Evolutionary conservation across 495 filamentous ascomycete species (phyloP), one percentile per base, ranked within the genome.

Genomic region (Tricharina praecox): DNA sequence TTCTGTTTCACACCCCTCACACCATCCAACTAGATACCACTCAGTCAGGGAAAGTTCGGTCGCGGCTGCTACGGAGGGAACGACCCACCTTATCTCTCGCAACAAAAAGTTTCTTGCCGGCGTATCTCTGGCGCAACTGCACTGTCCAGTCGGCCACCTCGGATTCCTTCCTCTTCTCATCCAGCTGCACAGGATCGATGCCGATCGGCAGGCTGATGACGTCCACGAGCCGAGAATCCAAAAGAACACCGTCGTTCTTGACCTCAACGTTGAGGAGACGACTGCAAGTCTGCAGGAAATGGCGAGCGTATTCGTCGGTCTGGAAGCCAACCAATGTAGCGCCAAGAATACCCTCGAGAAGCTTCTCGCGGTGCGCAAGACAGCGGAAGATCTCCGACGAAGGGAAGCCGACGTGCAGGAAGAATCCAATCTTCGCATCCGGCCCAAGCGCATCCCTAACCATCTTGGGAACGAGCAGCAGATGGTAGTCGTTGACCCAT

Each of bases 381-480:
- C 86, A 95, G 11, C 85, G 74, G 66, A 95, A 94, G 4, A 95
- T 81, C 58, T 95, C 87, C 5, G 87, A 94, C 0, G 87, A 94
- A 0, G 87, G 87, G 62, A 95, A 95, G 3, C 88, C 84, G 45
- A 87, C 82, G 59, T 95, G 87, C 34, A 95, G 67, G 64, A 95
- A 95, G 64, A 95, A 87, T 21, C 87, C 86, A 60, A 95, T 94
- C 63, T 88, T 78, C 20, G 85, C 85, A 53, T 93, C 82, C 0
- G 87, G 85, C 2, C 79, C 65, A 39, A 90, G 69, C 62, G 74
- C 76, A 66, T 88, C 79, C 19, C 87, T 77, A 24, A 94, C 68
- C 86, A 95, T 93, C 16, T 66, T 70, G 1, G 87, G 87, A n/a
- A 93, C 82, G n/a, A 95, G 68, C 8, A 93, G 68, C 13, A 95